Conservation (phyloP, 176 grass and related monocot genomes). For the Bonia amplexicaulis region DNA sequence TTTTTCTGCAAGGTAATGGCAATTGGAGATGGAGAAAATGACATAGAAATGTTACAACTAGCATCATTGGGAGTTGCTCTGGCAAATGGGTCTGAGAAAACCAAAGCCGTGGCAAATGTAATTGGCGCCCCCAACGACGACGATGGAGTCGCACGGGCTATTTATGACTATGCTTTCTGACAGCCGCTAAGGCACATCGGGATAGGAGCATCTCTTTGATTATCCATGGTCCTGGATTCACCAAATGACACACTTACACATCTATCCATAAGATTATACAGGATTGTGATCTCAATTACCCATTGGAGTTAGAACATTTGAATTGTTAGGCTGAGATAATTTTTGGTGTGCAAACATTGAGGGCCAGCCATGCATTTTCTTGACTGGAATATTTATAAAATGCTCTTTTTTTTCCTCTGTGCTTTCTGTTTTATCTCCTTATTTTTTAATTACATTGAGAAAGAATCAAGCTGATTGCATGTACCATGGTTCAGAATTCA, state of each 20-base stretch:
- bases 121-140: slow-evolving; percentile 76
- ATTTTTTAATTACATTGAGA: background rate
- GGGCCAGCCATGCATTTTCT: background rate
- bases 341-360: background rate
- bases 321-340: background rate
- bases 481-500: background rate
- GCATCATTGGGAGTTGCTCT: slow-evolving; percentile 81
- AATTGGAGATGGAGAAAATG: slow-evolving; percentile 97
- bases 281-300: background rate
- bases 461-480: background rate
- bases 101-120: slow-evolving; percentile 77
- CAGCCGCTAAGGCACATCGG: background rate
- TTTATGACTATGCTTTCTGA: slow-evolving; percentile 93
- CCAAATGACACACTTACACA: slow-evolving; percentile 11
- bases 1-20: slow-evolving; percentile 68
- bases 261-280: background rate
- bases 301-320: background rate
- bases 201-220: slow-evolving; percentile 5
- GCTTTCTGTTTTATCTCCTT: background rate
- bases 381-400: background rate
- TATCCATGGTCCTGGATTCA: background rate
- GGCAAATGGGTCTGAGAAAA: slow-evolving; percentile 85
- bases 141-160: slow-evolving; percentile 86
- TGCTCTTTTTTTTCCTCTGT: background rate
- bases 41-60: slow-evolving; percentile 85